These are phyloP conservation scores for Jacaranda copaia DNA, from an alignment of 257 asterid species.

Conservation along the genomic window DNA sequence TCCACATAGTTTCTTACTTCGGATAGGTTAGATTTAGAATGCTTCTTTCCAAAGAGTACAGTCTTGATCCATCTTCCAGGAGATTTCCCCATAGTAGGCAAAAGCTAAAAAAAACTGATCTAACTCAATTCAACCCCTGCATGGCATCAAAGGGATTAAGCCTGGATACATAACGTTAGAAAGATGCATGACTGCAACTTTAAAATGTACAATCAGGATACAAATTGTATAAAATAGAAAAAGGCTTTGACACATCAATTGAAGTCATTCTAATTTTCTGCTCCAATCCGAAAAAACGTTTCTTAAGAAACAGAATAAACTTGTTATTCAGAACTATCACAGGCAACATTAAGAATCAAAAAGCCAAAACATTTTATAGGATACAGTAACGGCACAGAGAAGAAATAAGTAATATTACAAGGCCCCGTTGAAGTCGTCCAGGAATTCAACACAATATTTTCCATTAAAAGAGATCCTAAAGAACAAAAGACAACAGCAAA, in stretches of 20 bases:
- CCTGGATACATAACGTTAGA: constrained; percentile 2
- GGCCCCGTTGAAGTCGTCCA: not conserved
- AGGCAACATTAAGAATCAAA: not conserved
- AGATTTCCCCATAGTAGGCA: constrained; percentile 75
- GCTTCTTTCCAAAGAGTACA: constrained; percentile 75
- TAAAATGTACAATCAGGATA: not conserved
- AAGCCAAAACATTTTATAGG: constrained; percentile 3
- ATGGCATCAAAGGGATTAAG: constrained; percentile 22
- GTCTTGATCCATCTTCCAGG: constrained; percentile 86
- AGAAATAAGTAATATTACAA: not conserved
- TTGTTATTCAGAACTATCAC: not conserved
- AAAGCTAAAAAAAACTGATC: constrained; percentile 18
- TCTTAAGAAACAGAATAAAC: not conserved
- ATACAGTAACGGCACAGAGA: not conserved
- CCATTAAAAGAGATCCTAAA: not conserved
- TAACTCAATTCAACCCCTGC: constrained; percentile 43
- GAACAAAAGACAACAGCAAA: not conserved
- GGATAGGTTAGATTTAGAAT: constrained; percentile 59
- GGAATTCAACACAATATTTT: not conserved
- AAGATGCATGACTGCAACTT: not conserved
- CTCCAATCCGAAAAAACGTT: not conserved
- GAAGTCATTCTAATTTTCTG: not conserved
- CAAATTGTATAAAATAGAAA: not conserved
- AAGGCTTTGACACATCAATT: not conserved
- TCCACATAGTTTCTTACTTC: constrained; percentile 56